Evolutionary conservation across 805 yeast genomes (phyloP), one percentile per base, ranked within the genome.

Genomic region (Candida ficus): DNA sequence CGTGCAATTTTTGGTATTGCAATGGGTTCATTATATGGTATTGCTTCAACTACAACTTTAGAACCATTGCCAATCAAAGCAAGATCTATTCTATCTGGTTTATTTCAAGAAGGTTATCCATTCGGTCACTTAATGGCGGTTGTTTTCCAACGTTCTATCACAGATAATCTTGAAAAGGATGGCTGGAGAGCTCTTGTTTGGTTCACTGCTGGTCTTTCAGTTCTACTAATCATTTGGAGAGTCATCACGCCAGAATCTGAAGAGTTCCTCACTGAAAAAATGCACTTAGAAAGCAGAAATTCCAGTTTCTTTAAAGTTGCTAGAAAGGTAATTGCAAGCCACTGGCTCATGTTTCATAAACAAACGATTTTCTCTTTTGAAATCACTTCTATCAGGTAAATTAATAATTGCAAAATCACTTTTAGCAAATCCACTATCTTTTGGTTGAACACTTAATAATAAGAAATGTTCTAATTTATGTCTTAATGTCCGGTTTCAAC

Each of bases 21-120:
- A 28, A 71, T 73, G 77, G 78, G 78, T 18, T 74, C 71, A 17
- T 51, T 70, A 36, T 71, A 60, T 44, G 75, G 75, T 32, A 58
- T 66, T 42, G 68, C 72, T 14, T 54, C 68, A 30, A 64, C 73
- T 5, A 66, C 68, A 20, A 61, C 74, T 6, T 48, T 70, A 33
- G 74, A 69, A 38, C 70, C 64, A 45, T 58, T 63, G 20, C 87
- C 88, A 3, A 57, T 53, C 1, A 67, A 67, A 46, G 53, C 82
- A 27, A 66, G 76, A 60, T 82, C 85, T 35, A 67, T 79, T 42
- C 60, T 80, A 35, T 73, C 80, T 27, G 87, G 86, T 35, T 59
- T 84, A 31, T 75, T 87, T 56, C 95, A 86, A 61, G 83, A 85
- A 58, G 95, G 95, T 45, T 87, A 81, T 50, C 80, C 84, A 1